phyloP scores from a whole-genome alignment of 2,329 filamentous ascomycete species.

The Chrysoporthe cubensis region DNA sequence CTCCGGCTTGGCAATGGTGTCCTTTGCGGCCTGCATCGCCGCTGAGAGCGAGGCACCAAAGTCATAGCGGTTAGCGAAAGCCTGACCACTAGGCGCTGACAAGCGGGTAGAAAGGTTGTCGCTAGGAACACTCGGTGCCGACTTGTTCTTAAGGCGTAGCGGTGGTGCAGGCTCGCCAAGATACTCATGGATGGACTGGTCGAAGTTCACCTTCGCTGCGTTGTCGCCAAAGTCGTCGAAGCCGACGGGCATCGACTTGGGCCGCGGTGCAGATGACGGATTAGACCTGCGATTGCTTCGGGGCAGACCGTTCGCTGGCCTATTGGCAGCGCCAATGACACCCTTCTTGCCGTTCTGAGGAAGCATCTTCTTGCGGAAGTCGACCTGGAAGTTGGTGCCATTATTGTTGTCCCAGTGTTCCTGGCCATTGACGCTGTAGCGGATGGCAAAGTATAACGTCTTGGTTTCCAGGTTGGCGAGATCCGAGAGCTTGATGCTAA shows the following conservation, averaged over 20 bases:
- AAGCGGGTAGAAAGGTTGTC: slow-evolving; percentile 60
- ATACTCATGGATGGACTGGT: slow-evolving; percentile 63
- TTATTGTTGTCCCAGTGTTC: slow-evolving; percentile 97
- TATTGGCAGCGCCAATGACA: slow-evolving; percentile 53
- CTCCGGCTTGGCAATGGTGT: slow-evolving; percentile 60
- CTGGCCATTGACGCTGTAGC: slow-evolving; percentile 80
- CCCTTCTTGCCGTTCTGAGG: slow-evolving; percentile 62
- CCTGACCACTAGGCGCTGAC: slow-evolving; percentile 65
- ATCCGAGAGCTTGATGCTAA: slow-evolving; percentile 91
- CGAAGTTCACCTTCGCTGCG: slow-evolving; percentile 60
- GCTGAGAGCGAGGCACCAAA: slow-evolving; percentile 90
- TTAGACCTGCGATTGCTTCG: slow-evolving; percentile 65
- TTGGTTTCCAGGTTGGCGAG: slow-evolving; percentile 89
- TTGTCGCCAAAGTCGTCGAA: slow-evolving; percentile 74
- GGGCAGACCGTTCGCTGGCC: slow-evolving; percentile 60
- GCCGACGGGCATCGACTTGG: slow-evolving; percentile 59
- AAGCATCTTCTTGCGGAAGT: slow-evolving; percentile 82
- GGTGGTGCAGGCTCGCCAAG: slow-evolving; percentile 65
- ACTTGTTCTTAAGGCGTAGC: slow-evolving; percentile 73
- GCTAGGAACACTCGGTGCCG: slow-evolving; percentile 64
- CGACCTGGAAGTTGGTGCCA: slow-evolving; percentile 86
- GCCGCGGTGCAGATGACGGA: slow-evolving; percentile 47
- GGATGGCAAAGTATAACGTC: slow-evolving; percentile 89
- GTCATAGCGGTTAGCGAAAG: slow-evolving; percentile 93
- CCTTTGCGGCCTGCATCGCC: slow-evolving; percentile 76